Conservation (phyloP, 257 asterid genomes). For the Nicotiana benthamiana region DNA sequence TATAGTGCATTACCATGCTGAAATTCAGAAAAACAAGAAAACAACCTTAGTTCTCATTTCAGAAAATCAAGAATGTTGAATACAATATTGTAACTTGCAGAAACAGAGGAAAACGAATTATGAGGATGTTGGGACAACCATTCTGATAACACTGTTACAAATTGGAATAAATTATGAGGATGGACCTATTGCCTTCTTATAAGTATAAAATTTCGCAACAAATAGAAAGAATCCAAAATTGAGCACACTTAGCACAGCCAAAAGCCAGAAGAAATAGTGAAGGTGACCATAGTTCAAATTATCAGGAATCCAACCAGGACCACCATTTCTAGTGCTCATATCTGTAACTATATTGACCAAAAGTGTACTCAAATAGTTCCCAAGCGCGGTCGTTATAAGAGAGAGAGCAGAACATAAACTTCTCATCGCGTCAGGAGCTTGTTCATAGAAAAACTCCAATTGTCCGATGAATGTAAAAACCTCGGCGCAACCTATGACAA, state of each 20-base stretch:
- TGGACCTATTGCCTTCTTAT: slow-evolving; percentile 18
- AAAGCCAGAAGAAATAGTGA: slow-evolving; percentile 54
- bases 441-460: slow-evolving; percentile 57
- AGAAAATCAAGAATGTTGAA: slow-evolving; percentile 1
- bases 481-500: slow-evolving; percentile 61
- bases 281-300: slow-evolving; percentile 50
- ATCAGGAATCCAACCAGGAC: slow-evolving; percentile 59
- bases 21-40: neutral
- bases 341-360: slow-evolving; percentile 43
- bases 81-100: neutral
- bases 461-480: slow-evolving; percentile 53
- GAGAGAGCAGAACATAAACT: slow-evolving; percentile 51
- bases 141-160: neutral
- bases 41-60: neutral
- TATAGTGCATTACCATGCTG: too few relatives aligned
- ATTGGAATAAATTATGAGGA: neutral
- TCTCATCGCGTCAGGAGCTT: slow-evolving; percentile 66
- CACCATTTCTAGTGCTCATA: slow-evolving; percentile 36
- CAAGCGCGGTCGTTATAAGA: slow-evolving; percentile 47
- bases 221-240: slow-evolving; percentile 40
- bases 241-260: slow-evolving; percentile 44
- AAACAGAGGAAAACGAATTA: neutral
- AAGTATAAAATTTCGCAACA: slow-evolving; percentile 42
- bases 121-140: neutral
- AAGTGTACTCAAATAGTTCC: slow-evolving; percentile 50